Evolutionary conservation across 2,329 filamentous ascomycete species (phyloP), one percentile per base, ranked within the genome.

Genomic region (Metarhizium album): DNA sequence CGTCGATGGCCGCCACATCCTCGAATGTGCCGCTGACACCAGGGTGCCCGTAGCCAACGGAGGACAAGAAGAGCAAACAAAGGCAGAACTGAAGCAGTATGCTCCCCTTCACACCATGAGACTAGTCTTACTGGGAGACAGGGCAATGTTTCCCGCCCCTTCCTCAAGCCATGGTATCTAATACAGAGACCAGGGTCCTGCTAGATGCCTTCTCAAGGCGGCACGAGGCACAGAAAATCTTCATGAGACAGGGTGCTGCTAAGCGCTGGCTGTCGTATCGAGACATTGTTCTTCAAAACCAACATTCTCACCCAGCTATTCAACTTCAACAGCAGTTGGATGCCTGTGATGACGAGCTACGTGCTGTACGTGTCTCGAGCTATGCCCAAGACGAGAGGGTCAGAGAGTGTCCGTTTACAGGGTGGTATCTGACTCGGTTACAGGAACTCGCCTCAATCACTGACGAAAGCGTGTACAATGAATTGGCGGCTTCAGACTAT

Each of bases 221-320:
- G 48, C 81, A 84, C 63, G 78, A 83, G 59, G 79, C 69, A 27
- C 80, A 82, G 57, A 84, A 83, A 69, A 84, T 84, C 57, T 81
- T 78, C 57, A 69, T 80, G 52, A 74, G 80, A 33, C 81, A 84
- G 61, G 70, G 69, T 24, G 80, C 79, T 27, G 79, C 78, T 35
- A 77, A 80, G 63, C 67, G 74, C 57, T 84, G 81, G 80, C 63
- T 83, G 52, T 70, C 74, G 53, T 73, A 71, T 61, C 72, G 80
- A 52, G 72, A 75, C 37, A 64, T 70, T 40, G 69, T 82, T 50
- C 67, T 84, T 40, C 71, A 74, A 59, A 76, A 76, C 46, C 67
- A 70, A 37, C 68, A 71, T 58, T 74, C 78, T 45, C 70, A 66
- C 53, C 66, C 70, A 42, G 67, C 70, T 45, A 72, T 74, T 53